Percentiles rank a stretch among this genome's conserved stretches.
Evolutionary conservation across 768 basidiomycete genomes (phyloP).

Genomic region (Lepiota brunneoincarnata): DNA sequence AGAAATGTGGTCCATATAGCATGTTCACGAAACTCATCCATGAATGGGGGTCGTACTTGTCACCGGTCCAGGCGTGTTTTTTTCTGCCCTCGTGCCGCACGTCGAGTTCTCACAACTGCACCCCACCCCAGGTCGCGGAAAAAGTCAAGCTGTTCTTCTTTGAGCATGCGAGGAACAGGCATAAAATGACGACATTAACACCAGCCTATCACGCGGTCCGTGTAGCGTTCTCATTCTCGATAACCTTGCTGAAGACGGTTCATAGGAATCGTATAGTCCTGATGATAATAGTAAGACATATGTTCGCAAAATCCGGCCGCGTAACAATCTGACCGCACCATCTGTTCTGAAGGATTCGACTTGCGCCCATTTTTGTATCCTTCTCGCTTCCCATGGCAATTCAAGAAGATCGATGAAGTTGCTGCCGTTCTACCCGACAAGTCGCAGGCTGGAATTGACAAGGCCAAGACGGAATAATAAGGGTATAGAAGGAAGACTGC

Average conservation of each 20-base stretch:
- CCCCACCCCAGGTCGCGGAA: constrained; percentile 73
- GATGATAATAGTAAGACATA: constrained; percentile 83
- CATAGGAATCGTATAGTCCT: constrained; percentile 91
- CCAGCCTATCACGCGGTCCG: constrained; percentile 91
- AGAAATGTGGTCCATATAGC: constrained; percentile 97
- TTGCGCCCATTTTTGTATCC: constrained; percentile 96
- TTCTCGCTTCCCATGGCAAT: constrained; percentile 94
- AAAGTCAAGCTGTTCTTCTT: constrained; percentile 99
- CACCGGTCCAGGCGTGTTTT: constrained; percentile 67
- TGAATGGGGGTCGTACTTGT: constrained; percentile 87
- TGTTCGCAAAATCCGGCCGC: neutral
- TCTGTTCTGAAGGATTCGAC: constrained; percentile 70
- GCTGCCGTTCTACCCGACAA: constrained; percentile 75
- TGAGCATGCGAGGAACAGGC: constrained; percentile 92
- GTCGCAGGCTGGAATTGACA: constrained; percentile 39
- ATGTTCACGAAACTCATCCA: constrained; percentile 94
- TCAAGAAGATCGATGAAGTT: constrained; percentile 89
- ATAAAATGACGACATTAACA: constrained; percentile 98
- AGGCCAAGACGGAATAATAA: constrained; percentile 40
- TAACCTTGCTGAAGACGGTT: constrained; percentile 4
- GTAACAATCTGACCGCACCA: constrained; percentile 11
- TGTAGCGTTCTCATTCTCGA: constrained; percentile 13
- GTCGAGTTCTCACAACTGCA: neutral
- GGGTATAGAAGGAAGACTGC: neutral
- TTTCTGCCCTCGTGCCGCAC: neutral